Base-by-base conservation (phyloP, 768 basidiomycete genomes). In the Cyclocybe cylindracea region DNA sequence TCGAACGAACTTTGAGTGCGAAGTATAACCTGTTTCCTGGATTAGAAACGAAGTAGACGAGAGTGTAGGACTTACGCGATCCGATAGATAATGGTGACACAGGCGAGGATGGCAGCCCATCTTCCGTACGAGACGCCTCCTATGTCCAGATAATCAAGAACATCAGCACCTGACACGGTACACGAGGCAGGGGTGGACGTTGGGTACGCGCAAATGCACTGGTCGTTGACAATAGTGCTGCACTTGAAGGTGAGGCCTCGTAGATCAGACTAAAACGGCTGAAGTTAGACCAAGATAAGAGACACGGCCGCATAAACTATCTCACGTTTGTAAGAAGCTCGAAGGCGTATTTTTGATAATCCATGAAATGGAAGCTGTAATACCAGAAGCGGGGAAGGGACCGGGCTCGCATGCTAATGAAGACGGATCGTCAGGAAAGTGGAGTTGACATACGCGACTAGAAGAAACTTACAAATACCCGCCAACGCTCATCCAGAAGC, bases 401-500 rank as follows among this genome's bases (percentile, higher is more conserved):
- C 24, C 24, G 24, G 24, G 24, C 24, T 3, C 24, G 24, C 24
- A 24, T 24, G 24, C 24, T 24, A 24, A 24, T 5, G 24, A 24
- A 24, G 24, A 5, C 24, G 2, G 24, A 24, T 24, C 0, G 24
- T 24, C 24, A 24, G 5, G 24, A 24, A 24, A 1, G 5, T 3
- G 24, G 24, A 5, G 24, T 24, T 24, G 5, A 24, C 5, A 24
- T 24, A 3, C 0, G 24, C 5, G 1, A 5, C 5, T 24, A 24
- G 24, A 24, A 24, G 24, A 24, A 24, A 69, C 69, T 48, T 44
- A 71, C 74, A 77, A 75, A 50, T 77, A 76, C 10, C 75, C 73
- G 29, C 77, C 73, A n/a, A 77, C 74, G 49, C 75, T 73, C 83
- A 84, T 84, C 81, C 80, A 84, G 54, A 84, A 79, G 0, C 77